Conservation (phyloP, 2,329 filamentous ascomycete species). For the Falciphora oryzae region DNA sequence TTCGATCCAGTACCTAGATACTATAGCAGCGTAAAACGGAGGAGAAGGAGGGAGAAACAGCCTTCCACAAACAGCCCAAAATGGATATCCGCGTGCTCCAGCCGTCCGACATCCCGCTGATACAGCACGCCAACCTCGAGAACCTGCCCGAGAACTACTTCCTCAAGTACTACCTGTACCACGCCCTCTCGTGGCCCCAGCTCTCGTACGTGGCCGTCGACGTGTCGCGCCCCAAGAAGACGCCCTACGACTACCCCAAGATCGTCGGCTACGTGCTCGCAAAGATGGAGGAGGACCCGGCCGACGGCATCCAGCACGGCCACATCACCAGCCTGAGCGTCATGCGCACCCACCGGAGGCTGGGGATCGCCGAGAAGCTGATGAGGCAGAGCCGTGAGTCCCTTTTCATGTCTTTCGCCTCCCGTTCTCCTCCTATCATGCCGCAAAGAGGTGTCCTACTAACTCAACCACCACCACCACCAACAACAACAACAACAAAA, state of each 20-base stretch:
- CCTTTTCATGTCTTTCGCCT: background rate
- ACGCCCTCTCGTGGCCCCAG: slow-evolving; percentile 96
- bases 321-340: slow-evolving; percentile 95
- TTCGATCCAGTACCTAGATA: background rate
- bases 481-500: background rate
- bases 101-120: slow-evolving; percentile 77
- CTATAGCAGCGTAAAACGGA: background rate
- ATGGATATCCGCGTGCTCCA: slow-evolving; percentile 92
- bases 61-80: slow-evolving; percentile 21
- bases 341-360: slow-evolving; percentile 86
- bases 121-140: slow-evolving; percentile 97
- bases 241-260: slow-evolving; percentile 85
- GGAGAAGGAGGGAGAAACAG: background rate
- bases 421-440: background rate
- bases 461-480: background rate
- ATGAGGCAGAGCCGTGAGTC: slow-evolving; percentile 91
- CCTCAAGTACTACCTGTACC: slow-evolving; percentile 99
- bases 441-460: background rate
- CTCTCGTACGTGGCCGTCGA: slow-evolving; percentile 95
- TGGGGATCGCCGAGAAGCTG: slow-evolving; percentile 93
- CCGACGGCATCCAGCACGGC: slow-evolving; percentile 85
- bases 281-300: slow-evolving; percentile 98
- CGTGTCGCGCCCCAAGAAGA: slow-evolving; percentile 69
- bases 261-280: slow-evolving; percentile 99
- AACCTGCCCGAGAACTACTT: slow-evolving; percentile 99